These are phyloP conservation scores for Arthrobotrys sinensis DNA, from an alignment of 2,329 filamentous ascomycete species.

Conservation along the genomic window DNA sequence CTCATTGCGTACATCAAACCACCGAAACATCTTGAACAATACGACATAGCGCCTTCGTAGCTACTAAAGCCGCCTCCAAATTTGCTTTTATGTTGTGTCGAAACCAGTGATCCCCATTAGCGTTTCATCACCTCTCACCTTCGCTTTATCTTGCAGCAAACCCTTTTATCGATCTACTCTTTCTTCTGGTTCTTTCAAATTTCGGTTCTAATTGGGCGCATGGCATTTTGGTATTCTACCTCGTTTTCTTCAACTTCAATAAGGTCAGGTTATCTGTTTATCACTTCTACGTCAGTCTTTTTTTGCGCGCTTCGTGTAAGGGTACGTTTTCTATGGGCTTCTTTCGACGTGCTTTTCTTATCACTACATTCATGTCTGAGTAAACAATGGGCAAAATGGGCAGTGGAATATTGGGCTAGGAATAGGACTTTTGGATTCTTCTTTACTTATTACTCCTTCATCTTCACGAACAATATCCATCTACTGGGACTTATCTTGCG, in stretches of 20 bases:
- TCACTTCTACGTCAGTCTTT: conserved; percentile 29
- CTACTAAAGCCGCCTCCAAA: not conserved
- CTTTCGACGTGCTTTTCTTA: conserved; percentile 33
- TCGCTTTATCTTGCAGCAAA: conserved; percentile 33
- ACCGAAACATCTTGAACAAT: conserved; percentile 21
- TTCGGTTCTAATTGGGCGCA: conserved; percentile 57
- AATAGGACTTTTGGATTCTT: conserved; percentile 40
- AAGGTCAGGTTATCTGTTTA: conserved; percentile 54
- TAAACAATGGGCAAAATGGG: conserved; percentile 42
- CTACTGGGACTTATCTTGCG: conserved; percentile 6
- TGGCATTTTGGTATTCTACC: conserved; percentile 49
- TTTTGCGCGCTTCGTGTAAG: conserved; percentile 34
- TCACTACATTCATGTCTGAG: conserved; percentile 47
- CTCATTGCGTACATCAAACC: conserved; percentile 18
- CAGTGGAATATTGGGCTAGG: conserved; percentile 43
- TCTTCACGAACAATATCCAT: conserved; percentile 4
- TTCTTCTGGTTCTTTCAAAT: conserved; percentile 29
- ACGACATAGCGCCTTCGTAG: conserved; percentile 12
- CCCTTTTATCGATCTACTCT: conserved; percentile 6
- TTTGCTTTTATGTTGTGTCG: conserved; percentile 28
- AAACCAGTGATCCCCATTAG: conserved; percentile 49
- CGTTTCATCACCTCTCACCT: conserved; percentile 48
- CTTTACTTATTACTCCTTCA: conserved; percentile 5
- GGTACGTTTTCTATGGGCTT: conserved; percentile 49
- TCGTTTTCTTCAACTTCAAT: conserved; percentile 41